Base-by-base conservation (phyloP, 2,329 filamentous ascomycete genomes). In the Fusarium sp. region DNA sequence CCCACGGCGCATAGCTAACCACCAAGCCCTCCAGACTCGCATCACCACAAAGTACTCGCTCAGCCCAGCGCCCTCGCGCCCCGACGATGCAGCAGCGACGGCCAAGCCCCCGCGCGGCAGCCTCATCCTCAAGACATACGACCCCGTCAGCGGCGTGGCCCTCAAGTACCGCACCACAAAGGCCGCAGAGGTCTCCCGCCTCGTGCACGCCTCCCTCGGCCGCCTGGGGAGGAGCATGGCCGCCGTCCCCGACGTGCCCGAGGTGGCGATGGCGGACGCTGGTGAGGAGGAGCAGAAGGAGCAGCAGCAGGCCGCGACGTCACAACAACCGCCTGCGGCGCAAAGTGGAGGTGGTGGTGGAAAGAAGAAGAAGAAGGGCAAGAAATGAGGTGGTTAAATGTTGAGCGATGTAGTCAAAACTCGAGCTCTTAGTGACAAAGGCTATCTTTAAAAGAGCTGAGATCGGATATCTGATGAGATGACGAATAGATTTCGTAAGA, bases 1-100 rank as follows among this genome's bases (percentile, higher is more conserved):
- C n/a, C 33, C 36, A 33, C 50, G 42, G 22, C 63, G 36, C 60
- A 65, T 68, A 69, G 75, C 66, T 61, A 45, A 68, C 47, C n/a
- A 68, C 40, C 31, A 60, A 36, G 22, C 20, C 25, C 27, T 25
- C 31, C 79, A 98, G 95, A 95, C 96, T 57, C 91, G 92, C 80
- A 94, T 98, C 85, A 97, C 95, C 76, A 98, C 95, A 74, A 95
- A 94, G 88, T 99, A 98, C 90, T 92, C 91, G 81, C 91, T 96
- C 81, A 85, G 87, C 36, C 86, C 87, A 56, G 69, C 63, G 8
- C 62, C 73, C 62, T 66, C 80, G 63, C 79, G 80, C 58, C 59
- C 71, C 29, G 77, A 76, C 72, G 74, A 77, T 78, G 70, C 76
- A 71, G 73, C 80, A 70, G 66, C 78, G n/a, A 64, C 77, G 60